Evolutionary conservation across 2,329 filamentous ascomycete species (phyloP), one percentile per base, ranked within the genome.

Genomic region (Periconia sp.): DNA sequence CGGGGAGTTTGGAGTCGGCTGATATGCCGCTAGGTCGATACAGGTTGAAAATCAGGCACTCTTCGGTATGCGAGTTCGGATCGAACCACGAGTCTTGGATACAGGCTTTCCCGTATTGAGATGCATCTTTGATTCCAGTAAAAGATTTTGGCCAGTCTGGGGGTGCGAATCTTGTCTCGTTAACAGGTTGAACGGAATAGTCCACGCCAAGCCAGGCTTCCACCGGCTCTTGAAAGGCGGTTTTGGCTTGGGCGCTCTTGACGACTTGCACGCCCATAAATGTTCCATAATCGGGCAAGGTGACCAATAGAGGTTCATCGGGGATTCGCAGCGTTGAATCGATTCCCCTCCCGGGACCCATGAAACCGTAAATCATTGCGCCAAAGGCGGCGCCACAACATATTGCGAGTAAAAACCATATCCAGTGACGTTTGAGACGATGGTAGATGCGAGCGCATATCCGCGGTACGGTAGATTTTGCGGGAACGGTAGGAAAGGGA

Each of bases 141-240:
- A 81, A 79, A 1, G 70, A 57, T 3, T 58, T 56, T 0, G 79
- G 78, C 72, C 71, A 76, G 19, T 70, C 65, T 18, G 78, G 68
- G 0, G 75, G 69, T 13, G 62, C 65, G 51, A 81, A 81, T 8
- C 79, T 75, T 14, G 64, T 56, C 2, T 75, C 64, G 6, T 74
- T 76, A 1, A 73, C 59, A 30, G 70, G 70, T 50, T 71, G 71
- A 0, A 76, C 77, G 0, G 79, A 72, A 46, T 79, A 81, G 58
- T 79, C 76, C 31, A 81, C 74, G 2, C 77, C 77, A 6, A 81
- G 64, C 79, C 78, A 81, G 0, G 79, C 78, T 55, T 81, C 76
- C 1, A 81, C 73, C 0, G 71, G 54, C 2, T 56, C 56, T 9
- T 70, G 64, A 2, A 79, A 65, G 0, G 56, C 54, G 20, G 62